Evolutionary conservation across 2,329 filamentous ascomycete genomes (phyloP), one percentile per base, ranked within the genome.

Genomic region (Clarireedia monteithiana): DNA sequence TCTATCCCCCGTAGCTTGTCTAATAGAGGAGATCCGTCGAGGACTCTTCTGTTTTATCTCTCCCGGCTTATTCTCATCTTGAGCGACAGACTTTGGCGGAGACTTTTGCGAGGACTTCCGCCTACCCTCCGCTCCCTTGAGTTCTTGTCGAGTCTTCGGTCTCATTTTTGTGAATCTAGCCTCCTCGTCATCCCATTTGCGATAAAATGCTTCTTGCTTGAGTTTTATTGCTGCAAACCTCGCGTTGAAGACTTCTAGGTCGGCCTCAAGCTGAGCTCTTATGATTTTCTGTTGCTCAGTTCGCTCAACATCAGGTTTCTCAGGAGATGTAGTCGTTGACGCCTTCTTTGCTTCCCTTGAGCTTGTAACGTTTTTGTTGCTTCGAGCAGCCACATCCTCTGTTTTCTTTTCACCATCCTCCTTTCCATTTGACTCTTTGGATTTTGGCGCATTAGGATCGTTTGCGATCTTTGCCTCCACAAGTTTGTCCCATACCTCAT

Each of bases 401-500:
- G 17, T 26, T n/a, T 55, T n/a, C 7, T n/a, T 38, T 9, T 39
- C 30, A 12, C 12, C 7, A 42, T 4, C 39, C 14, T 34, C 30
- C 2, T 7, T 49, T 24, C 34, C 24, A 20, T 40, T 26, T 30
- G 17, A 27, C n/a, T 39, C 46, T 40, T 38, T 6, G n/a, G 4
- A 14, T 17, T 5, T 24, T 24, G 20, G 4, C n/a, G 26, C 24
- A 12, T 34, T 17, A 14, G 9, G 4, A 7, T 26, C 24, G 17
- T 42, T 48, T 20, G 3, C 7, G 12, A 42, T 42, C 17, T 44
- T 20, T 26, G 26, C 52, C 17, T 60, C 52, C 7, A 69, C 58
- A 54, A 70, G 59, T 27, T 54, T 59, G 26, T 67, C 60, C 70
- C 80, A 82, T 26, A 86, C 74, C 2, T 75, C 72, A 60, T 86